These are phyloP conservation scores for Paramecium octaurelia DNA, from an alignment of 73 alveolate species.

Conservation along the genomic window DNA sequence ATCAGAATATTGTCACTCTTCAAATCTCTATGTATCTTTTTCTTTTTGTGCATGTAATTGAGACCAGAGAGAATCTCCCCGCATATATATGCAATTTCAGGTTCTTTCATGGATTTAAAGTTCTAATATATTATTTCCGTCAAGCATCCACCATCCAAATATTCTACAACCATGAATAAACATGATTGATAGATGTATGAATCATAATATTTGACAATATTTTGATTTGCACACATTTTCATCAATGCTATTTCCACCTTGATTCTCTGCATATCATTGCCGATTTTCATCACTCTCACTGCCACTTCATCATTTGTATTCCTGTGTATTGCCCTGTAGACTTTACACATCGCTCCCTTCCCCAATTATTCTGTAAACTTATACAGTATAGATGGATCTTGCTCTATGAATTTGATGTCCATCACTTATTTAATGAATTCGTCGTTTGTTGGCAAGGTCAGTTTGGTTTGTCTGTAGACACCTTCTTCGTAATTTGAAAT, in stretches of 20 bases:
- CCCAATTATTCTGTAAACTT: conserved; percentile 51
- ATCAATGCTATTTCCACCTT: conserved; percentile 57
- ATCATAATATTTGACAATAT: conserved; percentile 49
- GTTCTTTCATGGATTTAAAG: conserved; percentile 39
- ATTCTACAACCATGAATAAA: conserved; percentile 58
- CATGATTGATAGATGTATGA: conserved; percentile 13
- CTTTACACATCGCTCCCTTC: conserved; percentile 54
- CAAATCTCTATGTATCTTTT: conserved; percentile 55
- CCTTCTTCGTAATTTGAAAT: conserved; percentile 38
- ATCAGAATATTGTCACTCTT: conserved; percentile 51
- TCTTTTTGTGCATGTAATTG: conserved; percentile 34
- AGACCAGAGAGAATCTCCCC: conserved; percentile 55
- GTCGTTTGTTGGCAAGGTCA: conserved; percentile 46
- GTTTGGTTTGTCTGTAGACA: neutral
- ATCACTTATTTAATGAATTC: conserved; percentile 41
- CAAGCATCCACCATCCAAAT: conserved; percentile 57
- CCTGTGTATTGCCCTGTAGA: conserved; percentile 48
- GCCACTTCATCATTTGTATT: conserved; percentile 55
- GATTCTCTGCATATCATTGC: conserved; percentile 39
- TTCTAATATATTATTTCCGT: conserved; percentile 56
- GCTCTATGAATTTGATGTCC: conserved; percentile 17
- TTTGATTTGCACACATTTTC: conserved; percentile 51
- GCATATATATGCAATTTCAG: conserved; percentile 30
- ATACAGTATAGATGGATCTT: conserved; percentile 37
- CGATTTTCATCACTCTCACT: conserved; percentile 61